These are phyloP conservation scores for Copromyces sp. DNA, from an alignment of 495 filamentous ascomycete genomes.

Conservation along the genomic window DNA sequence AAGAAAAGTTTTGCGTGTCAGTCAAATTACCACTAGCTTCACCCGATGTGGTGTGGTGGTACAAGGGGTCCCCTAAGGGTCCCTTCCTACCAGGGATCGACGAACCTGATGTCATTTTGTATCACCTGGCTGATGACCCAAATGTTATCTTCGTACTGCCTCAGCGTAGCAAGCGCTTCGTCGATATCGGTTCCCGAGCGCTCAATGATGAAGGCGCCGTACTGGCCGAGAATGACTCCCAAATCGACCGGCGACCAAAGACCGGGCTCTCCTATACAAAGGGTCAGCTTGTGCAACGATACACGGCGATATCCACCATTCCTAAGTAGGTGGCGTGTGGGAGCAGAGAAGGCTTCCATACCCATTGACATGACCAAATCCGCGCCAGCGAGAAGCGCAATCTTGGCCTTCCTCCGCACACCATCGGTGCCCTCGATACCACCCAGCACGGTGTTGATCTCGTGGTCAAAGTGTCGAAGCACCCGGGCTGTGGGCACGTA, in stretches of 20 bases:
- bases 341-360: not conserved
- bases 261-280: constrained; percentile 34
- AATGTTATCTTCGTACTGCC: constrained; percentile 63
- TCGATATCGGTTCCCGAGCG: constrained; percentile 83
- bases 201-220: constrained; percentile 84
- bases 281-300: constrained; percentile 7
- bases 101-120: constrained; percentile 65
- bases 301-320: not conserved
- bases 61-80: not conserved
- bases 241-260: constrained; percentile 80
- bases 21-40: not conserved
- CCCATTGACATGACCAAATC: constrained; percentile 82
- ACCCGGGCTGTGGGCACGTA: constrained; percentile 87
- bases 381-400: constrained; percentile 55
- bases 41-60: not conserved
- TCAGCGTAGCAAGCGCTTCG: constrained; percentile 63
- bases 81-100: not conserved
- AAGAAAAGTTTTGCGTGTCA: not conserved
- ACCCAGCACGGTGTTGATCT: constrained; percentile 69
- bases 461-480: constrained; percentile 78
- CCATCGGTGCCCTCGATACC: constrained; percentile 62
- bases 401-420: constrained; percentile 40
- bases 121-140: constrained; percentile 82
- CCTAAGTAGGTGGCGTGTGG: constrained; percentile 28
- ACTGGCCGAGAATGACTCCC: constrained; percentile 75